phyloP scores from a whole-genome alignment of 2,329 filamentous ascomycete species.

The Hypocrella siamensis region DNA sequence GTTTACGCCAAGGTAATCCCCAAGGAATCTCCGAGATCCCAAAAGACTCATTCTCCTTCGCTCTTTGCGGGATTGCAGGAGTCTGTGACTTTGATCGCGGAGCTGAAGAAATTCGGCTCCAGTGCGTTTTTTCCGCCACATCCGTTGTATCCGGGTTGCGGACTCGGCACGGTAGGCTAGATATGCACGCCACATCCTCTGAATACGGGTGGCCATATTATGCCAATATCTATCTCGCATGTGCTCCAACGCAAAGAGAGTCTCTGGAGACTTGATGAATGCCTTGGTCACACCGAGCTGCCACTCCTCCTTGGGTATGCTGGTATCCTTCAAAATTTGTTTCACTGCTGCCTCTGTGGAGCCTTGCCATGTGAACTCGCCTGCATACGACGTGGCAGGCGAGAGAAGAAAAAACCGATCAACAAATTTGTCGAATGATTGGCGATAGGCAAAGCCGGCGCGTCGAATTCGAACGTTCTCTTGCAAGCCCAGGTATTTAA shows the following conservation, averaged over 20 bases:
- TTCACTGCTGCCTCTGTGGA: slow-evolving; percentile 75
- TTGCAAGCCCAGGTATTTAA: slow-evolving; percentile 98
- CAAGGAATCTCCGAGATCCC: slow-evolving; percentile 81
- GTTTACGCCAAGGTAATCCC: slow-evolving; percentile 84
- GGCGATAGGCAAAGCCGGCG: slow-evolving; percentile 91
- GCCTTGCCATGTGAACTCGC: slow-evolving; percentile 92
- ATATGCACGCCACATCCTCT: slow-evolving; percentile 94
- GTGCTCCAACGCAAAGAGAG: slow-evolving; percentile 86
- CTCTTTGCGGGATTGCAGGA: slow-evolving; percentile 79
- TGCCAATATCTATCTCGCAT: slow-evolving; percentile 99
- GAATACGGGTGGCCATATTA: slow-evolving; percentile 97
- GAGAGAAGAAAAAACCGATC: slow-evolving; percentile 94
- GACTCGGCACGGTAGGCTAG: slow-evolving; percentile 84
- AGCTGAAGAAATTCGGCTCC: slow-evolving; percentile 80
- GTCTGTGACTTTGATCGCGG: slow-evolving; percentile 70
- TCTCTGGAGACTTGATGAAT: slow-evolving; percentile 97
- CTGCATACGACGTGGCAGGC: slow-evolving; percentile 86
- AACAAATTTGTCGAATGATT: slow-evolving; percentile 95
- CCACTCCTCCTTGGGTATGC: slow-evolving; percentile 88
- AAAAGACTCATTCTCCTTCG: slow-evolving; percentile 79
- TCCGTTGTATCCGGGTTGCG: slow-evolving; percentile 82
- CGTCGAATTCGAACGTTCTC: slow-evolving; percentile 96
- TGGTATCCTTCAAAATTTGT: slow-evolving; percentile 91
- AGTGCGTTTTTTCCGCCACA: slow-evolving; percentile 87
- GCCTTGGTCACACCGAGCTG: slow-evolving; percentile 95